Base-by-base conservation (phyloP, 2,329 filamentous ascomycete species). In the Fusarium graminum region DNA sequence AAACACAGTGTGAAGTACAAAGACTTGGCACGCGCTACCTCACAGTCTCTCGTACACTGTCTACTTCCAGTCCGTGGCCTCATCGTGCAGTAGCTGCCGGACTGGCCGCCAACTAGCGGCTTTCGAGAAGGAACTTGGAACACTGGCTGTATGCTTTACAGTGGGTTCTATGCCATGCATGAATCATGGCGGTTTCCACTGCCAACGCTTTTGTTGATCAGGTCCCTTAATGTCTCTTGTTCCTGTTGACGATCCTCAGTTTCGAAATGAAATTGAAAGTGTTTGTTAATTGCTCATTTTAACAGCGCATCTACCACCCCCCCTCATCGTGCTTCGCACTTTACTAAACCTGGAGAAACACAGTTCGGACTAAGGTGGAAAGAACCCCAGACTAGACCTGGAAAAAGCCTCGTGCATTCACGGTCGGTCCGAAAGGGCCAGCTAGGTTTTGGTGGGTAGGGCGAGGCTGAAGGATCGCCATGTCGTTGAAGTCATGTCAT, bases 381-480 rank as follows among this genome's bases (percentile, higher is more conserved):
- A 7, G 12, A 54, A 53, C 55, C 66, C 63, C 61, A 62, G 59
- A 58, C 68, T 73, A 73, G 30, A 28, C 69, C 63, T 12, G 53
- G 53, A 68, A 56, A 2, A 14, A 55, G 39, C 25, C 43, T 68
- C 45, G 64, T 41, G 57, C 29, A 22, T 28, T 49, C 17, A 44
- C 44, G 51, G 47, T 74, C 72, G 72, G 72, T 52, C 72, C 72
- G 72, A 74, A 74, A 67, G 71, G 72, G 72, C 72, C 63, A 62
- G 30, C 49, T 36, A 30, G 16, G 26, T 17, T 29, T 49, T 59
- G 61, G 46, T 36, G 8, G 30, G 55, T 29, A 19, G 39, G 38
- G 40, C 68, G 54, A 72, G 70, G 70, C 70, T 72, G 69, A 72
- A 41, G 54, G 16, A 17, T 49, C 57, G 49, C 41, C 40, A 16